Conservation (phyloP, 148 eudicot species). For the Camellia sinensis region DNA sequence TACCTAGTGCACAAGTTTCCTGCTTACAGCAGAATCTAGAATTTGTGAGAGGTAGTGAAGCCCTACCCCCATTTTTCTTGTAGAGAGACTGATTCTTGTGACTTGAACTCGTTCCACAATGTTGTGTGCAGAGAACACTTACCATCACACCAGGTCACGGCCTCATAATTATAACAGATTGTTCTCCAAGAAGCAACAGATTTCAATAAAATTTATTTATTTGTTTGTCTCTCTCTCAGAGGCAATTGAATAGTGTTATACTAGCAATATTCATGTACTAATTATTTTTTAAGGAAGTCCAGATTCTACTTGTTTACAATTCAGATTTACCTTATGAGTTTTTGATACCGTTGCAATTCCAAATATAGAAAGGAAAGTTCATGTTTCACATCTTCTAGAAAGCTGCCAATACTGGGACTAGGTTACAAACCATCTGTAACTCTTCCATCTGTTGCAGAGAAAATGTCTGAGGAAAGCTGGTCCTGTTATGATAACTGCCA, state of each 20-base stretch:
- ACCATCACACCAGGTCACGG: no score
- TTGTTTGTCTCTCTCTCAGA: not conserved
- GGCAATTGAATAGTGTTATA: not conserved
- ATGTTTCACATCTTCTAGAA: not conserved
- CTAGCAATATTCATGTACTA: not conserved
- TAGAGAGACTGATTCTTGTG: no score
- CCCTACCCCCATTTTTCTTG: no score
- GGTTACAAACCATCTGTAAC: not conserved
- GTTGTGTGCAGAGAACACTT: no score
- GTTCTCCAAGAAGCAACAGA: not conserved
- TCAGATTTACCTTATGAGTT: not conserved
- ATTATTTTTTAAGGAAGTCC: not conserved
- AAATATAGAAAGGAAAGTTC: not conserved
- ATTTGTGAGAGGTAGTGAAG: no score
- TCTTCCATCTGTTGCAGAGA: slow-evolving; percentile 39
- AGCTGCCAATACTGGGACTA: not conserved
- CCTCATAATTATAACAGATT: not conserved
- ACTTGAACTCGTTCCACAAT: no score
- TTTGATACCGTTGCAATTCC: not conserved
- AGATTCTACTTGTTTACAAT: not conserved
- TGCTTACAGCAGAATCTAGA: no score
- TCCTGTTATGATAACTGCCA: no score
- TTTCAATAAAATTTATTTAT: not conserved
- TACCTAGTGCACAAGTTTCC: no score
- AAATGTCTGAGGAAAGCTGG: slow-evolving; percentile 16